Percentiles rank a stretch among this genome's conserved stretches.
Conservation (phyloP, 495 filamentous ascomycete genomes). For the Collariella sp. region DNA sequence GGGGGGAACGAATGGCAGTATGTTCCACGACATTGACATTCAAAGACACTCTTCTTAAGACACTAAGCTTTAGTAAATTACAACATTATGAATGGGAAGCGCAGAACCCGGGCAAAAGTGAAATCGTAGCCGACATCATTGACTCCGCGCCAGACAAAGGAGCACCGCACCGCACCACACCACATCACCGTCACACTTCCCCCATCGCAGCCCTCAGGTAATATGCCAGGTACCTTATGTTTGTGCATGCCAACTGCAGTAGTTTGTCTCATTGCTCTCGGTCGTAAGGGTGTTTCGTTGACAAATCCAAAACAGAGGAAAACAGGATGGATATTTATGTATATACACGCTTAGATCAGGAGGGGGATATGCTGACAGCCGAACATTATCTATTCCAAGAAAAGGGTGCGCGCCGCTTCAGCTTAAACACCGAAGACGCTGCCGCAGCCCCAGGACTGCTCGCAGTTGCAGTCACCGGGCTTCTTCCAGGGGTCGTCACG, state of each 20-base stretch:
- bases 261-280: slow-evolving; percentile 3
- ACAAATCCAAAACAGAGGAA: background rate
- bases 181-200: background rate
- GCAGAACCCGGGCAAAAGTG: slow-evolving; percentile 1
- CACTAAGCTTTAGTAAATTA: slow-evolving; percentile 2
- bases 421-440: slow-evolving; percentile 41
- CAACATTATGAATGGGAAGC: slow-evolving; percentile 13
- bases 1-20: too few relatives aligned
- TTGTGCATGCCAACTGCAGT: slow-evolving; percentile 6
- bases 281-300: background rate
- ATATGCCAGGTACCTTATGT: background rate
- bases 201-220: background rate
- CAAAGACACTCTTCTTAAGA: background rate
- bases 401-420: background rate
- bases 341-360: slow-evolving; percentile 10
- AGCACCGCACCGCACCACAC: too few relatives aligned
- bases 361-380: background rate
- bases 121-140: slow-evolving; percentile 5
- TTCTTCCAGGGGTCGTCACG: slow-evolving; percentile 76
- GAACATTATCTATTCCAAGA: slow-evolving; percentile 9
- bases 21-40: too few relatives aligned
- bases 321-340: background rate
- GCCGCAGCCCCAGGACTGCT: slow-evolving; percentile 69
- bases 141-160: background rate
- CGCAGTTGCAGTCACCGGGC: slow-evolving; percentile 58